Conservation (phyloP, 1,284 basidiomycete species). For the Apiotrichum brassicae region DNA sequence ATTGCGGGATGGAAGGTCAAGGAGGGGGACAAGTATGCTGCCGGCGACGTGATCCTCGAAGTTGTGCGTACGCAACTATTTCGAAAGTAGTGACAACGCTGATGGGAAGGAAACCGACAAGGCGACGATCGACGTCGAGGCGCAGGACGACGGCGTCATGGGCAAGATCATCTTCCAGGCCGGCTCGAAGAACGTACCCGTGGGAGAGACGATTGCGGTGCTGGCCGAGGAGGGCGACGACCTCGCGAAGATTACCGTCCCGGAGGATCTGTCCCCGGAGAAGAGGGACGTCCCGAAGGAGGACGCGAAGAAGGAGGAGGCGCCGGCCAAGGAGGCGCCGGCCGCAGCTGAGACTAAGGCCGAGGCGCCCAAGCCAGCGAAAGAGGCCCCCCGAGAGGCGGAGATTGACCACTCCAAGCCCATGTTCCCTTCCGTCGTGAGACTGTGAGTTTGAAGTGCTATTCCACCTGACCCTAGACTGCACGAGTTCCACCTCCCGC, state of each 20-base stretch:
- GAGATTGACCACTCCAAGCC: conserved; percentile 35
- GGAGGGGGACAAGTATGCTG: conserved; percentile 74
- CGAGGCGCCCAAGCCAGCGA: too few species aligned
- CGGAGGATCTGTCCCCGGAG: conserved; percentile 52
- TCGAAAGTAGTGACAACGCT: too few species aligned
- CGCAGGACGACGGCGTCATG: conserved; percentile 89
- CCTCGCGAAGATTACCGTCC: conserved; percentile 72
- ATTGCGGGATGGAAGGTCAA: conserved; percentile 88
- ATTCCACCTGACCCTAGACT: conserved; percentile 27
- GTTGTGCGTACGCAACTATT: conserved; percentile 59
- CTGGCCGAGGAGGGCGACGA: conserved; percentile 97
- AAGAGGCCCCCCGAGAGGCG: conserved; percentile 24
- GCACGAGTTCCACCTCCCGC: conserved; percentile 32
- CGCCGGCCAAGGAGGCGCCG: conserved; percentile 5
- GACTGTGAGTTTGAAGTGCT: conserved; percentile 33
- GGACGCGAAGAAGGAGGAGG: conserved; percentile 1
- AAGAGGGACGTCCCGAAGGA: conserved; percentile 1
- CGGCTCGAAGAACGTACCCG: conserved; percentile 76
- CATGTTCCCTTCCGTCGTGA: conserved; percentile 41
- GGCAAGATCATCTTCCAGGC: conserved; percentile 83
- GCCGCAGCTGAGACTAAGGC: conserved; percentile 2
- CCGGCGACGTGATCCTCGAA: conserved; percentile 88
- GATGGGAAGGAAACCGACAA: conserved; percentile 87
- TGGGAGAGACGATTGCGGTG: conserved; percentile 83
- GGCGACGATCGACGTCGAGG: conserved; percentile 98